Percentiles rank a stretch among this genome's conserved stretches.
Evolutionary conservation across 2,329 filamentous ascomycete genomes (phyloP).

Genomic region (Aspergillus fumigatus): DNA sequence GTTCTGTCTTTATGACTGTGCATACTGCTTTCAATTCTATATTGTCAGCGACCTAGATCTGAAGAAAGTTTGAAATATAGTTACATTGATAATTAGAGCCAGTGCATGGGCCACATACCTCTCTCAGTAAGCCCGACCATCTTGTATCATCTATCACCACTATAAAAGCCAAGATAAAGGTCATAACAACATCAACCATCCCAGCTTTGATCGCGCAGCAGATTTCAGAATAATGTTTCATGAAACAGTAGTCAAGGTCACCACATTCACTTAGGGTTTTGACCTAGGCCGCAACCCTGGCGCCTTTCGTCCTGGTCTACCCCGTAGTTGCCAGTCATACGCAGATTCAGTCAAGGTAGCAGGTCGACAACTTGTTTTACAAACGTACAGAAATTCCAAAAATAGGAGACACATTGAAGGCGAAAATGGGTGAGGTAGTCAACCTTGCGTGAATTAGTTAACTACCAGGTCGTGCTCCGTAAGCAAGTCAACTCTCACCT

Average conservation of each 20-base stretch:
- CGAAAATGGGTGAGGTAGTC: not conserved
- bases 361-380: too few relatives aligned
- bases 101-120: not conserved
- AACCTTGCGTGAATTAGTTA: too few relatives aligned
- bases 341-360: too few relatives aligned
- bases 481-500: too few relatives aligned
- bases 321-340: too few relatives aligned
- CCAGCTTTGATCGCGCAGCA: not conserved
- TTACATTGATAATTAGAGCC: not conserved
- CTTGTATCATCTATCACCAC: not conserved
- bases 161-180: not conserved
- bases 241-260: not conserved
- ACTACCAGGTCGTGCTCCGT: too few relatives aligned
- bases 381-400: not conserved
- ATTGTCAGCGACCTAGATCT: not conserved
- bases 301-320: too few relatives aligned
- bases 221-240: not conserved
- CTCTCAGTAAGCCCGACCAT: not conserved
- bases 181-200: too few relatives aligned
- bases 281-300: too few relatives aligned
- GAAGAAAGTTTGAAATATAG: not conserved
- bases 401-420: not conserved
- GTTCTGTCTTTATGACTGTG: not conserved
- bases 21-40: not conserved
- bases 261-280: not conserved